These are phyloP conservation scores for Trichothecium roseum DNA, from an alignment of 2,329 filamentous ascomycete species.

Conservation along the genomic window DNA sequence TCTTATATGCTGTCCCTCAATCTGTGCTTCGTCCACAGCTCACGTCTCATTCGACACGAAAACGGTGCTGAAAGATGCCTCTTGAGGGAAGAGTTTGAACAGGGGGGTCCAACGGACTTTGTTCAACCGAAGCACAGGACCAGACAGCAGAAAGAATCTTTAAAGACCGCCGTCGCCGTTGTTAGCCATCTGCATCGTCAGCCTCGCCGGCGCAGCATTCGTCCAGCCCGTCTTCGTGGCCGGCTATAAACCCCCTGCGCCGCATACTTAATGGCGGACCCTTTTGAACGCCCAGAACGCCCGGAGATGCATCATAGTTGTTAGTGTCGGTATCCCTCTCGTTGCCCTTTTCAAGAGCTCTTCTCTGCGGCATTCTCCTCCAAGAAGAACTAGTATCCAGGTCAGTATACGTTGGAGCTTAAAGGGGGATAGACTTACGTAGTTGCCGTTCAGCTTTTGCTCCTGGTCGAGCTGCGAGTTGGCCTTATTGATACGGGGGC, in stretches of 20 bases:
- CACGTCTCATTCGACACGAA: neutral
- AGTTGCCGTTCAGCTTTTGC: slow-evolving; percentile 90
- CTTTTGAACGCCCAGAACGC: slow-evolving; percentile 45
- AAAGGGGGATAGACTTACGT: slow-evolving; percentile 54
- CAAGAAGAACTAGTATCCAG: slow-evolving; percentile 70
- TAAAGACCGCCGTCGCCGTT: slow-evolving; percentile 44
- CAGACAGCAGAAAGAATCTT: slow-evolving; percentile 50
- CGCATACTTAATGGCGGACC: slow-evolving; percentile 16
- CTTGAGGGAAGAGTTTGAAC: no score
- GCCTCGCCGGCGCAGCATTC: slow-evolving; percentile 49
- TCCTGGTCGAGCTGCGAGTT: slow-evolving; percentile 95
- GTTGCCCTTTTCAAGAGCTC: slow-evolving; percentile 48
- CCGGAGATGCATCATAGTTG: slow-evolving; percentile 20
- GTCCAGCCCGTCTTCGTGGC: slow-evolving; percentile 23
- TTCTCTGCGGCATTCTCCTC: slow-evolving; percentile 54
- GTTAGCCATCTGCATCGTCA: slow-evolving; percentile 54
- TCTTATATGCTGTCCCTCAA: slow-evolving; percentile 52
- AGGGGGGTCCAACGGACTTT: neutral
- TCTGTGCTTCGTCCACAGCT: slow-evolving; percentile 25
- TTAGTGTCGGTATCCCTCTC: slow-evolving; percentile 18
- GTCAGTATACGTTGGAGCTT: slow-evolving; percentile 9
- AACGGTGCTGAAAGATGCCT: neutral
- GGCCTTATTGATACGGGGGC: slow-evolving; percentile 96
- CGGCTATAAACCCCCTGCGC: slow-evolving; percentile 15
- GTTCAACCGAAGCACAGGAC: slow-evolving; percentile 37